Percentiles rank a stretch among this genome's conserved stretches.
These are phyloP conservation scores for Coemansia sp. DNA, from an alignment of 192 early-diverging fungal species.

Conservation along the genomic window DNA sequence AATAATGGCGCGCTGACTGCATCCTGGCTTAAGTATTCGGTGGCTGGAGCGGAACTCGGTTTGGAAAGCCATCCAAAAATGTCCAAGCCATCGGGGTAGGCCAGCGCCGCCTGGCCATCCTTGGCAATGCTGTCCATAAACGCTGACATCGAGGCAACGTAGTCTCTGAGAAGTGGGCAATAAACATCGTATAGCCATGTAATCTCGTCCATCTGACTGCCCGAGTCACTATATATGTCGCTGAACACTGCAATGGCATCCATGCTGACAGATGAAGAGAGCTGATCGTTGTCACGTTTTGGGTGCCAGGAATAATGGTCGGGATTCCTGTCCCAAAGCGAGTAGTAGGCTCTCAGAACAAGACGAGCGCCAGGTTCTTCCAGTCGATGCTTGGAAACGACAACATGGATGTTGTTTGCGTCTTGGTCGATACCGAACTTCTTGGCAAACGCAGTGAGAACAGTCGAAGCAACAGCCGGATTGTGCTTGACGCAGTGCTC, in stretches of 20 bases:
- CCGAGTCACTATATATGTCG: constrained; percentile 84
- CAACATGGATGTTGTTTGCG: constrained; percentile 12
- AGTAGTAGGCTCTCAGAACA: constrained; percentile 25
- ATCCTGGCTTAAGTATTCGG: constrained; percentile 66
- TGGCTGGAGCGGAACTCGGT: constrained; percentile 65
- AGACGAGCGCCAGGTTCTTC: background rate
- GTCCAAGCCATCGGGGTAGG: constrained; percentile 67
- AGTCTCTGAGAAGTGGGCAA: constrained; percentile 65
- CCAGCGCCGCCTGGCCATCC: constrained; percentile 53
- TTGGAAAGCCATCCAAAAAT: constrained; percentile 75
- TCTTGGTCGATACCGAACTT: background rate
- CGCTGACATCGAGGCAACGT: constrained; percentile 69
- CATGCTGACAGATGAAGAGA: constrained; percentile 51
- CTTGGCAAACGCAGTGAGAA: constrained; percentile 6
- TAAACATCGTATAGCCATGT: constrained; percentile 71
- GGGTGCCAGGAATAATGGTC: constrained; percentile 2
- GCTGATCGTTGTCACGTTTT: background rate
- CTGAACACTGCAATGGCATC: constrained; percentile 83
- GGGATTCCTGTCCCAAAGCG: constrained; percentile 15
- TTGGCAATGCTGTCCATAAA: constrained; percentile 59
- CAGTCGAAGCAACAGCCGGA: background rate
- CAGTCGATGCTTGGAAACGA: constrained; percentile 3
- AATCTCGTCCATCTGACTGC: constrained; percentile 79
- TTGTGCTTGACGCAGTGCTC: constrained; percentile 4
- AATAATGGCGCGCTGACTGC: constrained; percentile 78